Evolutionary conservation across 2,329 filamentous ascomycete species (phyloP), one percentile per base, ranked within the genome.

Genomic region (Waltergamsia citrina): DNA sequence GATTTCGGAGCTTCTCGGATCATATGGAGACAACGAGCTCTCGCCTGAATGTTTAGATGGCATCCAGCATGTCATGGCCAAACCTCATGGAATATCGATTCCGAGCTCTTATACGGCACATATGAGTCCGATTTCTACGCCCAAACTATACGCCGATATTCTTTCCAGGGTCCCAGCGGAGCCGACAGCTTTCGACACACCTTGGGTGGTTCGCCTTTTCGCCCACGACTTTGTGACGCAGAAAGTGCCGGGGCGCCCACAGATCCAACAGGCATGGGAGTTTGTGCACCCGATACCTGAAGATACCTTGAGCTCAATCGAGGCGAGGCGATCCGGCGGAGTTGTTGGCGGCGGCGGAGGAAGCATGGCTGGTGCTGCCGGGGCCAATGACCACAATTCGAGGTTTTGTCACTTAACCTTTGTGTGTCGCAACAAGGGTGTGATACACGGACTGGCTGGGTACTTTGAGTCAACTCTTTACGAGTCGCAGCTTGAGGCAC

Each of bases 381-480:
- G 87, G 31, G 80, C 81, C 12, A 98, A 96, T 56, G 81, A 93
- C 43, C 90, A 96, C 60, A 96, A 96, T 55, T 72, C 79, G 7
- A 74, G 93, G n/a, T 78, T 80, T 47, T 82, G 81, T 45, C 78
- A 81, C 34, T 62, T 90, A 32, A 78, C 74, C 0, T 98, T 95
- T 58, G 78, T 82, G 3, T 83, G 85, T 45, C 71, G 75, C 32
- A 72, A 85, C 39, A 73, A 85, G 18, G 90, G 90, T 23, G 81
- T 92, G 7, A 84, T 88, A 23, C 92, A 98, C 54, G 92, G 92
- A 3, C 60, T 98, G 27, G 92, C 79, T 0, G 92, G 90, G 1
- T 98, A 95, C 56, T 98, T 98, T 54, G 92, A 98, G 61, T 86
- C 87, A 1, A 85, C 94, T n/a, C 69, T 98, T 15, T 98, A 96